phyloP scores from a whole-genome alignment of 345 rosid species.

The Acer saccharum region DNA sequence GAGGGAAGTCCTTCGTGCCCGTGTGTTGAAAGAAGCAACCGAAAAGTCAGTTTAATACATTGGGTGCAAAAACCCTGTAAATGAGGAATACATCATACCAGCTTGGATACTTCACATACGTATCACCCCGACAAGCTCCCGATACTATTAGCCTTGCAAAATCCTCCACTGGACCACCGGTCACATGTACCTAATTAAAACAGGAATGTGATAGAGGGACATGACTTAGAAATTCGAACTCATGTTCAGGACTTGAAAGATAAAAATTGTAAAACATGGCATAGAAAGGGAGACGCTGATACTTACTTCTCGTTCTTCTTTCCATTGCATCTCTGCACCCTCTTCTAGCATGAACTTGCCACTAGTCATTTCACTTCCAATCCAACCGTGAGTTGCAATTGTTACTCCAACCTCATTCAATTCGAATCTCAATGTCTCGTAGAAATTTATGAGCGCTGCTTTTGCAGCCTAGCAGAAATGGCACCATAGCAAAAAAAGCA shows the following conservation, averaged over 20 bases:
- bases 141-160: conserved; percentile 74
- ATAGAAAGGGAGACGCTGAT: no score
- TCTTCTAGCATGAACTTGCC: conserved; percentile 92
- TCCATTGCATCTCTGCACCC: conserved; percentile 93
- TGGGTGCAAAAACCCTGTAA: conserved; percentile 68
- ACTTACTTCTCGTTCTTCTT: conserved; percentile 82
- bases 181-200: conserved; percentile 46
- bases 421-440: conserved; percentile 78
- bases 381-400: conserved; percentile 91
- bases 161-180: conserved; percentile 61
- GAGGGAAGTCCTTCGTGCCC: conserved; percentile 53
- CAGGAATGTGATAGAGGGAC: neutral
- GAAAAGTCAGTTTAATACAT: conserved; percentile 67
- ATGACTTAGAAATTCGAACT: neutral
- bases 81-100: conserved; percentile 83
- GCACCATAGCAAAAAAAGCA: neutral
- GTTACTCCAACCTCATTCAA: conserved; percentile 72
- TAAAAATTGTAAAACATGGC: no score
- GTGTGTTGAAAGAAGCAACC: conserved; percentile 48
- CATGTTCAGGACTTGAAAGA: no score
- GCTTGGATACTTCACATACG: conserved; percentile 70
- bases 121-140: conserved; percentile 78
- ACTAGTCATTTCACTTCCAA: conserved; percentile 71
- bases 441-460: conserved; percentile 81
- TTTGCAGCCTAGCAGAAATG: conserved; percentile 68